Evolutionary conservation across 2,329 filamentous ascomycete species (phyloP).

Genomic region (Juglanconis sp.): DNA sequence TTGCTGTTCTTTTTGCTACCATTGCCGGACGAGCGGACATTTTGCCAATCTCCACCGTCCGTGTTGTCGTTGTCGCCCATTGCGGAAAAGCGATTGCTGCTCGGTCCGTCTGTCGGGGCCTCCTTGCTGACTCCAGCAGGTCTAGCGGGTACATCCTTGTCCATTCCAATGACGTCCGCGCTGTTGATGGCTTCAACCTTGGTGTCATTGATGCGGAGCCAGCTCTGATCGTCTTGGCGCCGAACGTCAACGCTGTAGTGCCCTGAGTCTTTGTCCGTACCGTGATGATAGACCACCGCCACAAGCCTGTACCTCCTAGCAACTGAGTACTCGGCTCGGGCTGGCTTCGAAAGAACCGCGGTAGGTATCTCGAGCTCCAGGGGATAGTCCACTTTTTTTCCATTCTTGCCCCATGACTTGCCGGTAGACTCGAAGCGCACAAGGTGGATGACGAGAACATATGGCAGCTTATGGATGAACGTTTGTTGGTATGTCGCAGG

Average conservation of each 20-base stretch:
- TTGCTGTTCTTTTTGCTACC: conserved; percentile 74
- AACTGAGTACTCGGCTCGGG: conserved; percentile 46
- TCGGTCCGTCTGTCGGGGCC: conserved; percentile 40
- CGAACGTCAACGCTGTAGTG: conserved; percentile 98
- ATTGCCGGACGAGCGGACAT: conserved; percentile 63
- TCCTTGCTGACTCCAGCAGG: conserved; percentile 66
- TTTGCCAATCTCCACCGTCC: conserved; percentile 72
- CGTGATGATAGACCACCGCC: conserved; percentile 94
- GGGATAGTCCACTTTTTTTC: conserved; percentile 96
- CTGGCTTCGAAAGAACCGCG: conserved; percentile 78
- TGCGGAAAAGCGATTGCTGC: conserved; percentile 70
- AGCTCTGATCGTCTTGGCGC: conserved; percentile 90
- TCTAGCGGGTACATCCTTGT: conserved; percentile 68
- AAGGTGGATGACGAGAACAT: conserved; percentile 88
- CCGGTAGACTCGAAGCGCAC: conserved; percentile 86
- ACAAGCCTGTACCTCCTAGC: conserved; percentile 70
- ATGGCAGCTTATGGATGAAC: conserved; percentile 86
- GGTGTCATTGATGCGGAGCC: conserved; percentile 95
- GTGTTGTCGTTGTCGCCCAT: conserved; percentile 65
- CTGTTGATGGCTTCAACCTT: conserved; percentile 78
- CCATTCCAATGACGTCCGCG: conserved; percentile 85
- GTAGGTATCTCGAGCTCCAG: conserved; percentile 90
- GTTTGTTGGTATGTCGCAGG: conserved; percentile 82
- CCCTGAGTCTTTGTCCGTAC: conserved; percentile 91
- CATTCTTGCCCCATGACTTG: conserved; percentile 80